Percentiles rank a stretch among this genome's conserved stretches.
These are phyloP conservation scores for Nematocida sp. DNA, from an alignment of 371 early-diverging fungal species.

Conservation along the genomic window DNA sequence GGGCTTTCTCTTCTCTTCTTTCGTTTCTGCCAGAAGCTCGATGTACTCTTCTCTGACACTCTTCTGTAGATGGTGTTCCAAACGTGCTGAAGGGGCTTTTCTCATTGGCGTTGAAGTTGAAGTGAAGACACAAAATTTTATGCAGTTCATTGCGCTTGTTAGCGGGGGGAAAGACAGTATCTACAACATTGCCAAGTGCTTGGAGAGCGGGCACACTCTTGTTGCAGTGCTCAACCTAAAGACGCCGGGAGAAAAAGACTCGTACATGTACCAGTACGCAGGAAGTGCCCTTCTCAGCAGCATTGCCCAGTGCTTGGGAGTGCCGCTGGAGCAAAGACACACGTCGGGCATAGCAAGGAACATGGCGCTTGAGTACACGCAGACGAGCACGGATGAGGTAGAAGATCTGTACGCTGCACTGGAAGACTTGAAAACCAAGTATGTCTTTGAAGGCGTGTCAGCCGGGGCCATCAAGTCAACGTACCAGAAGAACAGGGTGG, in stretches of 20 bases:
- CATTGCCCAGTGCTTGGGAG: conserved; percentile 76
- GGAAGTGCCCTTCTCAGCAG: conserved; percentile 79
- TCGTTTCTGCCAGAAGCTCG: conserved; percentile 47
- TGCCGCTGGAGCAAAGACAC: conserved; percentile 76
- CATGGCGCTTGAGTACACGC: conserved; percentile 65
- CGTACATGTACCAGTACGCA: conserved; percentile 96
- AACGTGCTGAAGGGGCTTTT: neutral
- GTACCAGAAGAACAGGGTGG: conserved; percentile 91
- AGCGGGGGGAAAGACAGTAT: conserved; percentile 97
- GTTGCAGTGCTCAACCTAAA: conserved; percentile 84
- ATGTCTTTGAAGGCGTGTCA: conserved; percentile 78
- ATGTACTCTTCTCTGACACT: conserved; percentile 46
- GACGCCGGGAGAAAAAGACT: conserved; percentile 75
- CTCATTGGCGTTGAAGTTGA: too few species aligned
- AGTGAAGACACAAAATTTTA: conserved; percentile 41
- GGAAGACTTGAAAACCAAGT: conserved; percentile 69
- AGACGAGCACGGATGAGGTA: conserved; percentile 75
- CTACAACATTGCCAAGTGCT: conserved; percentile 86
- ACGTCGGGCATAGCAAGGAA: conserved; percentile 71
- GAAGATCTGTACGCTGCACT: conserved; percentile 82
- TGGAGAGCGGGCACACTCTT: conserved; percentile 81
- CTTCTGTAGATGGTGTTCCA: too few species aligned
- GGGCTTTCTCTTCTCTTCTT: conserved; percentile 34
- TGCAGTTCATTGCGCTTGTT: conserved; percentile 63
- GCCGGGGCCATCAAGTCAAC: conserved; percentile 92